These are phyloP conservation scores for Ramaria rubella DNA, from an alignment of 768 basidiomycete genomes.

Conservation along the genomic window DNA sequence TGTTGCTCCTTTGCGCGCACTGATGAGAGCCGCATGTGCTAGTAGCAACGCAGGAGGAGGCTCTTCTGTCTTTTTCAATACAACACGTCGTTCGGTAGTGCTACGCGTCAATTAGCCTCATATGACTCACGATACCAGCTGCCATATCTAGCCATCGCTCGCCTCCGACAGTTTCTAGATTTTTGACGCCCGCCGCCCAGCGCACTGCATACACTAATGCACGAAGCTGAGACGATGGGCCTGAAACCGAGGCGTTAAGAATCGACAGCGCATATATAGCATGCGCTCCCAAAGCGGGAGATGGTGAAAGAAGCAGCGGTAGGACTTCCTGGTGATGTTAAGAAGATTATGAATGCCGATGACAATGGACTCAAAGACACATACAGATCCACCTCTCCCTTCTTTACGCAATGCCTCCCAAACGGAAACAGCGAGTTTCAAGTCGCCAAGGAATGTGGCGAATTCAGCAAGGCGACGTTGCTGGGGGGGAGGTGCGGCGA, in stretches of 20 bases:
- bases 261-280: slow-evolving; percentile 52
- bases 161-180: slow-evolving; percentile 65
- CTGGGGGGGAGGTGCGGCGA: slow-evolving; percentile 49
- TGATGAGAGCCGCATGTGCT: slow-evolving; percentile 72
- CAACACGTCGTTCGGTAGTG: background rate
- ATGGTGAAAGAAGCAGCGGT: slow-evolving; percentile 63
- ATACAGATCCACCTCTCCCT: slow-evolving; percentile 64
- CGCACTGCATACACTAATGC: slow-evolving; percentile 64
- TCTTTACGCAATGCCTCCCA: slow-evolving; percentile 90
- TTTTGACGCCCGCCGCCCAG: slow-evolving; percentile 67
- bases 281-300: slow-evolving; percentile 52
- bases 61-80: slow-evolving; percentile 64
- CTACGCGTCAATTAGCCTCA: slow-evolving; percentile 14
- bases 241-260: slow-evolving; percentile 42
- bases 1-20: slow-evolving; percentile 40
- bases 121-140: slow-evolving; percentile 61
- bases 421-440: slow-evolving; percentile 70
- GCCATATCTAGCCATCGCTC: slow-evolving; percentile 86
- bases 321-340: slow-evolving; percentile 63
- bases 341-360: background rate
- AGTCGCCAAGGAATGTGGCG: slow-evolving; percentile 86
- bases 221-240: slow-evolving; percentile 60
- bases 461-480: slow-evolving; percentile 92
- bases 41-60: slow-evolving; percentile 71
- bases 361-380: slow-evolving; percentile 21